Conservation (phyloP, 768 basidiomycete genomes). For the Kwoniella newhampshirensis region DNA sequence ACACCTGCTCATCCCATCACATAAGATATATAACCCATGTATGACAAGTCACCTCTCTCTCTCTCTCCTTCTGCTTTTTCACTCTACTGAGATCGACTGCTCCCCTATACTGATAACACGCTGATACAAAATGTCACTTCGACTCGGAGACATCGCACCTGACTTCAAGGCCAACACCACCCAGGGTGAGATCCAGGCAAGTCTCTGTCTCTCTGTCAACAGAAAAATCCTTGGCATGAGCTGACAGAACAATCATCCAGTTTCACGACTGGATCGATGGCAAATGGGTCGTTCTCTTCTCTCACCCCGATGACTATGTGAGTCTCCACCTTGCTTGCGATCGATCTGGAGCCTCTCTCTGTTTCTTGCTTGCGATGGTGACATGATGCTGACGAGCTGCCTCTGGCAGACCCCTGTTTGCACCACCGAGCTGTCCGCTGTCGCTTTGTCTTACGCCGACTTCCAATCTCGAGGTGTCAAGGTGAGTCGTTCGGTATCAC, state of each 20-base stretch:
- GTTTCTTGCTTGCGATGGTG: too few species aligned
- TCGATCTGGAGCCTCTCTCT: too few species aligned
- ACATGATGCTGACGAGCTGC: background rate
- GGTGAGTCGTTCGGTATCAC: conserved; percentile 55
- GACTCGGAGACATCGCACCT: conserved; percentile 66
- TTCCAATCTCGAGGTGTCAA: conserved; percentile 87
- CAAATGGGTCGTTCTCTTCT: conserved; percentile 89
- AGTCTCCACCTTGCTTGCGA: too few species aligned
- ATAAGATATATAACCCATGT: background rate
- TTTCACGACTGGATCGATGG: conserved; percentile 84
- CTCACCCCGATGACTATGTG: conserved; percentile 69
- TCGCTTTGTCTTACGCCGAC: conserved; percentile 79
- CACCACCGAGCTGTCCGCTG: conserved; percentile 93
- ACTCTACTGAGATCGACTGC: background rate
- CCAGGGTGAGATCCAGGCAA: conserved; percentile 75
- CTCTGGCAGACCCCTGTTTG: conserved; percentile 44
- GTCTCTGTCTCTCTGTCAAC: conserved; percentile 7
- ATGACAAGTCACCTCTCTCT: background rate
- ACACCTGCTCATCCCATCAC: too few species aligned
- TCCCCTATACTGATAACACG: background rate
- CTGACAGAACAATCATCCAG: conserved; percentile 15
- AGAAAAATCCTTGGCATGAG: background rate
- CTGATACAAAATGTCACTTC: conserved; percentile 38
- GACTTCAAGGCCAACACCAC: conserved; percentile 88
- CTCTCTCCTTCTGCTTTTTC: conserved; percentile 1